Base-by-base conservation (phyloP, 768 basidiomycete genomes). In the Russula foetens region DNA sequence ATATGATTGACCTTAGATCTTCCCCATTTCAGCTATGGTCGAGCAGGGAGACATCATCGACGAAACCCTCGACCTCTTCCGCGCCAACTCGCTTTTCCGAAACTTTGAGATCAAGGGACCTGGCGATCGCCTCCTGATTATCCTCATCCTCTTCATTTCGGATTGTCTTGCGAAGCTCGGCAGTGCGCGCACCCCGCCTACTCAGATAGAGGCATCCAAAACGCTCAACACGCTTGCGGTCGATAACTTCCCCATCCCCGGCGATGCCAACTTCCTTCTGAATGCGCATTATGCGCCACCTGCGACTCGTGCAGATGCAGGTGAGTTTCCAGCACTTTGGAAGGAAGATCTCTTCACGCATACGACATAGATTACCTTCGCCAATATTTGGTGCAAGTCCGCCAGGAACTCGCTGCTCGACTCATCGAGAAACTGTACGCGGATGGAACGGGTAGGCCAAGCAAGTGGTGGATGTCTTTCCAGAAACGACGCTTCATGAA, bases 401-500 rank as follows among this genome's bases (percentile, higher is more conserved):
- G 97, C 51, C 92, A 97, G 73, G 97, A 99, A 70, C 78, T 95
- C 21, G 90, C 93, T 23, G 79, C 85, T 9, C 84, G 97, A 31
- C 74, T 99, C 52, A 83, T 93, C 15, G 93, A 95, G 69, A 80
- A 84, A 53, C 76, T 99, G 51, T 99, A 99, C 72, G 91, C 86
- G 41, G 92, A 96, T 71, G 94, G 94, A 6, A 88, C 90, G 4
- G 88, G 88, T 59, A 95, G 91, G 72, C 95, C 97, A 6, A 97
- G 90, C 79, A 99, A 99, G 74, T 99, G 97, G 97, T 99, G 97
- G 97, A 96, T 98, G 92, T 90, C 91, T 23, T 99, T 98, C 84
- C 93, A 95, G 74, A 98, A 97, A 82, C 83, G 95, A 70, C 84
- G 91, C 26, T 93, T 93, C 82, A 93, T 93, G 91, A 91, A 92